These are phyloP conservation scores for Mycena metata DNA, from an alignment of 768 basidiomycete species.

Conservation along the genomic window DNA sequence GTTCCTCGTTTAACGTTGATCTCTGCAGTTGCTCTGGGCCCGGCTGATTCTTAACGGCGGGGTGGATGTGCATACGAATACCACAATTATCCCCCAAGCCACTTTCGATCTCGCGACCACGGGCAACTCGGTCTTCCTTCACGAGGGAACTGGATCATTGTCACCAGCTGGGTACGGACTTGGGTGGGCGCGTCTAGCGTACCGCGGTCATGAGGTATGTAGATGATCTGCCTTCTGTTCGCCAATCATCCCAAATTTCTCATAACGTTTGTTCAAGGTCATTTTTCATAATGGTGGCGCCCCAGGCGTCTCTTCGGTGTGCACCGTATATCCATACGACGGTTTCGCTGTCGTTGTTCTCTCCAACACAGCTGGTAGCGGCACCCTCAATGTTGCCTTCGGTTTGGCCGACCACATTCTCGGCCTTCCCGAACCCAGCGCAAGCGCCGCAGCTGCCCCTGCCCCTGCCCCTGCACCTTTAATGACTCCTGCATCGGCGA, in stretches of 20 bases:
- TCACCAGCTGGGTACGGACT: slow-evolving; percentile 56
- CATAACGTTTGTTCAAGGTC: slow-evolving; percentile 42
- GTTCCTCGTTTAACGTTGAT: too few relatives aligned
- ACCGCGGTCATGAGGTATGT: slow-evolving; percentile 56
- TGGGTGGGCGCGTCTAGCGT: slow-evolving; percentile 57
- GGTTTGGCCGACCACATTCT: slow-evolving; percentile 35
- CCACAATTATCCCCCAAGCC: slow-evolving; percentile 48
- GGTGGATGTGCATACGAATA: slow-evolving; percentile 45
- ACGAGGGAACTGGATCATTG: slow-evolving; percentile 32
- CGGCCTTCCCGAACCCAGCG: slow-evolving; percentile 24
- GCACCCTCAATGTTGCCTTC: slow-evolving; percentile 30
- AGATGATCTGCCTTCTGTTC: not conserved
- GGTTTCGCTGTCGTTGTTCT: slow-evolving; percentile 52
- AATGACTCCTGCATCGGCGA: not conserved
- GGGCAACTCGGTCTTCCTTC: slow-evolving; percentile 44
- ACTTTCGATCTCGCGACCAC: slow-evolving; percentile 33
- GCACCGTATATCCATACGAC: slow-evolving; percentile 51
- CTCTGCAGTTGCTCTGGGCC: slow-evolving; percentile 55
- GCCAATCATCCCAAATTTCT: not conserved
- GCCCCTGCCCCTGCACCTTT: not conserved
- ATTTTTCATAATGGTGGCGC: slow-evolving; percentile 50
- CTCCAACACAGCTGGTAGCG: slow-evolving; percentile 42
- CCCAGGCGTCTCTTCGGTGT: slow-evolving; percentile 47
- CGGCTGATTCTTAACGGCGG: slow-evolving; percentile 51
- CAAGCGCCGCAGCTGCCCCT: not conserved